These are phyloP conservation scores for Serendipita indica DNA, from an alignment of 768 basidiomycete genomes.

Conservation along the genomic window DNA sequence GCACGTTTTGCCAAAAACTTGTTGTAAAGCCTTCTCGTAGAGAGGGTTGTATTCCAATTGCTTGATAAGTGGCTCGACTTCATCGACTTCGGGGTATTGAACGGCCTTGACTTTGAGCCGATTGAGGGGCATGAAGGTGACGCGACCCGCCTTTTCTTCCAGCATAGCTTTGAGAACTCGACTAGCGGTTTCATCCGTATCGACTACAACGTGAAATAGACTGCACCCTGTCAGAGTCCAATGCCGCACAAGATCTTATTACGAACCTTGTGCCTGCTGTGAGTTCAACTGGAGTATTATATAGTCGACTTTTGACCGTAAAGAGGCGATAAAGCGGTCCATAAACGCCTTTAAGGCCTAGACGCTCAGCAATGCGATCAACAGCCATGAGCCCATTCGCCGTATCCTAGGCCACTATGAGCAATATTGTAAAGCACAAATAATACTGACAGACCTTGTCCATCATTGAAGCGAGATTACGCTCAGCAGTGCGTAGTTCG, in stretches of 20 bases:
- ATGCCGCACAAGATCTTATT: neutral
- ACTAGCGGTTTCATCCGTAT: constrained; percentile 86
- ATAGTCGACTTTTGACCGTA: constrained; percentile 73
- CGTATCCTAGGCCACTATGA: constrained; percentile 52
- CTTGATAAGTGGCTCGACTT: constrained; percentile 66
- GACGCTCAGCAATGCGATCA: constrained; percentile 63
- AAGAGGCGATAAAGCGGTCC: constrained; percentile 91
- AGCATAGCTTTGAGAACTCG: constrained; percentile 89
- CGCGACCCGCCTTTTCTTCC: constrained; percentile 81
- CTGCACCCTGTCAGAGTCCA: constrained; percentile 26
- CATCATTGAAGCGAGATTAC: constrained; percentile 78
- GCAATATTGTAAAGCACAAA: neutral
- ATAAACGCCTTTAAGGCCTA: constrained; percentile 64
- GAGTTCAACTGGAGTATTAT: constrained; percentile 83
- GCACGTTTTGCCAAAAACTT: constrained; percentile 95
- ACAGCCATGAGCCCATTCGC: constrained; percentile 77
- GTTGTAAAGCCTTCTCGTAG: constrained; percentile 77
- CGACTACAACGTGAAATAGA: constrained; percentile 94
- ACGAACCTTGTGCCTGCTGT: constrained; percentile 87
- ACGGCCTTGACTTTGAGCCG: constrained; percentile 69
- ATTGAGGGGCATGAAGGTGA: constrained; percentile 98
- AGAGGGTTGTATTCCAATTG: constrained; percentile 62
- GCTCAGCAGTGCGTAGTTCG: constrained; percentile 68
- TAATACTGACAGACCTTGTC: constrained; percentile 57
- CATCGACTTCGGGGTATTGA: constrained; percentile 50